Base-by-base conservation (phyloP, 2,329 filamentous ascomycete species). In the Aspergillus bombycis region DNA sequence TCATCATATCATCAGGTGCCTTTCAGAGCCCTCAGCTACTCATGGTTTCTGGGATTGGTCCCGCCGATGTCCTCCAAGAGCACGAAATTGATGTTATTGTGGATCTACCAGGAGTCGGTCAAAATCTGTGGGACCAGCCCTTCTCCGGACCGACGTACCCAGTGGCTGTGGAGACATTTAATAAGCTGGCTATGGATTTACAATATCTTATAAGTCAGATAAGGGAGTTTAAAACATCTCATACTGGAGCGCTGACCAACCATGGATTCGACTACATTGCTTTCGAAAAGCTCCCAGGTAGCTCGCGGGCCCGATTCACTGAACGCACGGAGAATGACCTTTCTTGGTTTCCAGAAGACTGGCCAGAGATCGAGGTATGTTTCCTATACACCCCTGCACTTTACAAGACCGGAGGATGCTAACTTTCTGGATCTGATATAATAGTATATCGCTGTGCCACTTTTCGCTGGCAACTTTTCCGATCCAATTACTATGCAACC, bases 11-110 rank as follows among this genome's bases (percentile, higher is more conserved):
- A 0, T 83, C 81, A 1, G 86, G 86, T 8, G 77, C 80, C 3
- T 85, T 84, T 70, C 84, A 86, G 68, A 81, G 83, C 0, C 85
- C 85, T 0, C 83, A 87, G 64, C 72, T 86, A 8, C 76, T 86
- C 8, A 83, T 85, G 76, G 77, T 84, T 4, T 84, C 81, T 48
- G 84, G 84, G 1, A 72, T 82, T 62, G 84, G 84, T 0, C 83
- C 83, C 1, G 60, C 59, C 0, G 61, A 65, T 19, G 63, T 61
- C 5, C 68, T 77, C 6, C 41, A 65, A 21, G 62, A 71, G 16
- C 66, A 72, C 36, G 64, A 59, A 3, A 77, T 77, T 53, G 60
- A 70, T 7, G 62, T 72, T 0, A 58, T 78, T 14, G 68, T 67
- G 5, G 65, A 74, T 41, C 67, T 73, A 28, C 70, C 72, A 2